phyloP scores from a whole-genome alignment of 208 protist species.

The Leishmania tropica region DNA sequence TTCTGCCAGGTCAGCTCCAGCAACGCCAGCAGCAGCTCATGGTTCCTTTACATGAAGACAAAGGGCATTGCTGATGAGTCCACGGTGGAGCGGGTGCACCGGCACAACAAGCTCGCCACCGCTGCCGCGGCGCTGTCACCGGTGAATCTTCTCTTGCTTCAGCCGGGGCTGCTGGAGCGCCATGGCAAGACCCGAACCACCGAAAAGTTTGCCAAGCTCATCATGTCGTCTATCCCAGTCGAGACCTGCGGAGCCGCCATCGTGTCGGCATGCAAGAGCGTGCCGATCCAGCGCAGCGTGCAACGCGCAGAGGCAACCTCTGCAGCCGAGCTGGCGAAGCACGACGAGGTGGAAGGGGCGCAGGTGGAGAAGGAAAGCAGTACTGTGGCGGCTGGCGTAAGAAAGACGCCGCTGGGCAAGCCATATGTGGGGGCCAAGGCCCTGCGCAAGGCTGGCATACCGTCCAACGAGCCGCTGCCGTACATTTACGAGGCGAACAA shows the following conservation, averaged over 20 bases:
- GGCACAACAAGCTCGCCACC: conserved; percentile 22
- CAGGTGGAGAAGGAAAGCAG: background rate
- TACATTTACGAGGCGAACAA: conserved; percentile 19
- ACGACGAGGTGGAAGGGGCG: background rate
- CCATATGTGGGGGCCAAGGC: conserved; percentile 16
- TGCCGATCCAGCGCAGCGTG: background rate
- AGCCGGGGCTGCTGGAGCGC: conserved; percentile 65
- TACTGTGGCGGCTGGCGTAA: background rate
- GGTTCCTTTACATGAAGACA: conserved; percentile 71
- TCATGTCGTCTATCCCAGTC: conserved; percentile 52
- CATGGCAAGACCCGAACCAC: conserved; percentile 49
- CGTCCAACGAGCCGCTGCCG: background rate
- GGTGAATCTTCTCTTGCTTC: conserved; percentile 51
- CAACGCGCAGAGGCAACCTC: background rate
- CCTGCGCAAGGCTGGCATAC: conserved; percentile 14
- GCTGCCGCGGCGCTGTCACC: conserved; percentile 2
- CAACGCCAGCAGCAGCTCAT: conserved; percentile 52
- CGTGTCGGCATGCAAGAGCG: conserved; percentile 38
- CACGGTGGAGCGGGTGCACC: conserved; percentile 47
- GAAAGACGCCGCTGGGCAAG: conserved; percentile 3
- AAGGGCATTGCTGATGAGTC: conserved; percentile 68
- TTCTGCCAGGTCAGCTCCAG: conserved; percentile 61
- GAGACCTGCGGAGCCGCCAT: conserved; percentile 53
- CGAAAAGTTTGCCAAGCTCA: conserved; percentile 49
- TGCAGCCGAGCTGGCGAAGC: background rate